Percentiles rank a stretch among this genome's conserved stretches.
phyloP scores from a whole-genome alignment of 805 yeast genomes.

The Myxozyma neglecta region DNA sequence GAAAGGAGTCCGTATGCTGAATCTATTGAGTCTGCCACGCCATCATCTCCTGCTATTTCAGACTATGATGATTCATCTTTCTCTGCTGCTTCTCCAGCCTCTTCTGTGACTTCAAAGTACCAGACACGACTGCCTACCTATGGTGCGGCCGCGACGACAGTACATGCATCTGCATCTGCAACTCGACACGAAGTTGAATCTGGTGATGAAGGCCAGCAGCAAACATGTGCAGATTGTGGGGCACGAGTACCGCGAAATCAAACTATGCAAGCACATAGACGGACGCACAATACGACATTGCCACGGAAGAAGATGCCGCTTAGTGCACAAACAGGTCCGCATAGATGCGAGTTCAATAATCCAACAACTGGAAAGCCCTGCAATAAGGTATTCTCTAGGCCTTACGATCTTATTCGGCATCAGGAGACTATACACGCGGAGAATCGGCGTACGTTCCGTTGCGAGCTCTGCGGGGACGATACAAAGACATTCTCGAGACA shows the following conservation, averaged over 20 bases:
- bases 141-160: neutral
- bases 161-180: constrained; percentile 3
- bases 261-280: constrained; percentile 16
- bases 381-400: constrained; percentile 81
- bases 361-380: constrained; percentile 66
- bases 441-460: constrained; percentile 78
- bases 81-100: constrained; percentile 11
- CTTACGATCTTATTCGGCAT: constrained; percentile 91
- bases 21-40: constrained; percentile 3
- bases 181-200: neutral
- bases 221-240: constrained; percentile 24
- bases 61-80: constrained; percentile 17
- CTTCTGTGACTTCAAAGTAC: constrained; percentile 8
- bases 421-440: constrained; percentile 95
- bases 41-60: constrained; percentile 21
- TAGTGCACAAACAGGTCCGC: constrained; percentile 34
- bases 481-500: constrained; percentile 86
- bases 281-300: constrained; percentile 19
- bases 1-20: neutral
- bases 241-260: constrained; percentile 14
- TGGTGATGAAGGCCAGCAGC: constrained; percentile 9
- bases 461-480: constrained; percentile 79
- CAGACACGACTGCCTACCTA: neutral
- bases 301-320: constrained; percentile 29
- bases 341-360: constrained; percentile 59